Conservation (phyloP, 768 basidiomycete genomes). For the Leccinum disarticulatum region DNA sequence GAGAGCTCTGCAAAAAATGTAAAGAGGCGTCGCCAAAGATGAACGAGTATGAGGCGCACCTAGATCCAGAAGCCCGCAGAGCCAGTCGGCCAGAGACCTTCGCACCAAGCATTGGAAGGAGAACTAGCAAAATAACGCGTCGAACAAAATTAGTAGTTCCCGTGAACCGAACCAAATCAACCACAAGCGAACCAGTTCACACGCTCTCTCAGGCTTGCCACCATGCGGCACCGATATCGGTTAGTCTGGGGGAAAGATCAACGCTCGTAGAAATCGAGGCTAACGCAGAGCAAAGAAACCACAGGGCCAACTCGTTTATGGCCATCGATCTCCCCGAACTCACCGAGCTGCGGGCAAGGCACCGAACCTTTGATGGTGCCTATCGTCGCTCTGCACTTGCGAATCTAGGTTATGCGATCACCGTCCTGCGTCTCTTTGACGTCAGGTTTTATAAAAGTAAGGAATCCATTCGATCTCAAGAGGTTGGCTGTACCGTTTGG, state of each 20-base stretch:
- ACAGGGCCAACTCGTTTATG: slow-evolving; percentile 50
- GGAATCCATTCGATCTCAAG: slow-evolving; percentile 19
- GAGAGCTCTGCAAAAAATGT: slow-evolving; percentile 17
- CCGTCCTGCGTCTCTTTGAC: slow-evolving; percentile 81
- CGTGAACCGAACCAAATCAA: slow-evolving; percentile 5
- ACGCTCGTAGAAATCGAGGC: background rate
- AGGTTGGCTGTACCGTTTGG: background rate
- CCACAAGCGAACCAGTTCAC: slow-evolving; percentile 19
- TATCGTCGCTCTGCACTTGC: slow-evolving; percentile 76
- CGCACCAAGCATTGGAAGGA: slow-evolving; percentile 20
- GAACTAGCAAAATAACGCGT: background rate
- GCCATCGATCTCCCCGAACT: slow-evolving; percentile 57
- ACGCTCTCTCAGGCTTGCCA: slow-evolving; percentile 6
- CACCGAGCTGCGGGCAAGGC: slow-evolving; percentile 74
- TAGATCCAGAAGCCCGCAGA: slow-evolving; percentile 22
- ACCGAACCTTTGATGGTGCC: slow-evolving; percentile 82
- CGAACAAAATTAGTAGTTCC: slow-evolving; percentile 1
- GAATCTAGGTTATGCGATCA: slow-evolving; percentile 69
- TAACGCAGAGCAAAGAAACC: slow-evolving; percentile 35
- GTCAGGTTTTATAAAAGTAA: slow-evolving; percentile 67
- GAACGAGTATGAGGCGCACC: slow-evolving; percentile 11
- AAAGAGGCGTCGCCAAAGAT: slow-evolving; percentile 6
- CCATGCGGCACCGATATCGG: slow-evolving; percentile 30
- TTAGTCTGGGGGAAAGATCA: slow-evolving; percentile 6
- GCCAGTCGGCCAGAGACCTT: slow-evolving; percentile 23